phyloP scores from a whole-genome alignment of 2,329 filamentous ascomycete genomes.

The Diaporthe sp. region DNA sequence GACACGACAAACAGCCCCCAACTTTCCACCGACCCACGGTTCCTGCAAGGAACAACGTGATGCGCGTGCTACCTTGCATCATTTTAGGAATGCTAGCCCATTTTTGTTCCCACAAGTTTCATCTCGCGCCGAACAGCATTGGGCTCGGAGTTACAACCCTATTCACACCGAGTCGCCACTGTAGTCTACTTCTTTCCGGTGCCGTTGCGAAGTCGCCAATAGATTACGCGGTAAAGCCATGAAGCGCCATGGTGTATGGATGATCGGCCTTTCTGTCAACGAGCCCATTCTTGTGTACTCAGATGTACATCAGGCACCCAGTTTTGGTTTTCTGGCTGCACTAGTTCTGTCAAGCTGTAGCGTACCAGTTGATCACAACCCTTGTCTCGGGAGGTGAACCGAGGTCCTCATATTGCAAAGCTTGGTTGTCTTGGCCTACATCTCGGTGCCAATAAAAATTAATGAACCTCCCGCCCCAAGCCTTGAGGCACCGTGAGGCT shows the following conservation, averaged over 20 bases:
- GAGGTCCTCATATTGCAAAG: conserved; percentile 21
- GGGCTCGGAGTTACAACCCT: conserved; percentile 1
- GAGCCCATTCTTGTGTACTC: not conserved
- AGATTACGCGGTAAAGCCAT: conserved; percentile 4
- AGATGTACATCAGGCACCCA: not conserved
- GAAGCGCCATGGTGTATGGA: not conserved
- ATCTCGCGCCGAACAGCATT: conserved; percentile 17
- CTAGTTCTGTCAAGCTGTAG: not conserved
- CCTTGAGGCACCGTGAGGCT: not conserved
- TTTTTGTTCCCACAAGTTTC: conserved; percentile 19
- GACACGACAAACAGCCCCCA: conserved; percentile 8
- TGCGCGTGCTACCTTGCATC: conserved; percentile 4
- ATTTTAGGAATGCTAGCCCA: conserved; percentile 15
- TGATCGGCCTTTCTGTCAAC: not conserved
- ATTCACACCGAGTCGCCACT: conserved; percentile 3
- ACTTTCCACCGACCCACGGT: not conserved
- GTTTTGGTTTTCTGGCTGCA: not conserved
- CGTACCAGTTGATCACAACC: not conserved
- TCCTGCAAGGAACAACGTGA: conserved; percentile 21
- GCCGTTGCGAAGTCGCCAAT: conserved; percentile 16
- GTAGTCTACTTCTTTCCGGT: not conserved
- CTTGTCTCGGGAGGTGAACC: conserved; percentile 19
- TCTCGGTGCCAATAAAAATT: not conserved
- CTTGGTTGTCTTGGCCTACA: conserved; percentile 9
- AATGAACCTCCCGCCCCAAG: not conserved